These are phyloP conservation scores for Trichoderma breve DNA, from an alignment of 2,329 filamentous ascomycete species.

Conservation along the genomic window DNA sequence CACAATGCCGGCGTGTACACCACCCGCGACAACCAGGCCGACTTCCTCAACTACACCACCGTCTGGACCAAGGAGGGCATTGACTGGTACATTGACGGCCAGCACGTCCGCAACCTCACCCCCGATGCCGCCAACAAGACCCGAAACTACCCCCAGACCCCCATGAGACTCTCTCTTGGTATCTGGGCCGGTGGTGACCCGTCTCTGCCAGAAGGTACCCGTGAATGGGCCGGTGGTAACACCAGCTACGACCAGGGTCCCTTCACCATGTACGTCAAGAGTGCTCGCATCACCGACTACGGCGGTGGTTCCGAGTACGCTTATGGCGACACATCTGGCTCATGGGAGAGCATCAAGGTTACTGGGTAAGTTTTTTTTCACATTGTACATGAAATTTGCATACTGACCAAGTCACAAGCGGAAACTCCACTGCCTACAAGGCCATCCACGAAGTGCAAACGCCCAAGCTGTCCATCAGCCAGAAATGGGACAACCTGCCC, in stretches of 20 bases:
- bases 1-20: constrained; percentile 61
- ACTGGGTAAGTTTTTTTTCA: constrained; percentile 43
- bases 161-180: constrained; percentile 67
- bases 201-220: constrained; percentile 52
- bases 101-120: constrained; percentile 61
- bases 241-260: constrained; percentile 66
- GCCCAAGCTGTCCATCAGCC: constrained; percentile 43
- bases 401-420: constrained; percentile 38
- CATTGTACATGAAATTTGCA: neutral
- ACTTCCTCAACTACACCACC: constrained; percentile 74
- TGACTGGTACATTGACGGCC: constrained; percentile 69
- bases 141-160: constrained; percentile 70
- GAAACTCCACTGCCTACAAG: constrained; percentile 56
- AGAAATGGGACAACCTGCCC: constrained; percentile 56
- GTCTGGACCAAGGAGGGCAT: constrained; percentile 67
- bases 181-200: constrained; percentile 65
- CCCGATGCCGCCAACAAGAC: constrained; percentile 61
- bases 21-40: constrained; percentile 53
- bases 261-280: constrained; percentile 73
- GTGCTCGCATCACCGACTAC: constrained; percentile 54
- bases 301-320: constrained; percentile 63
- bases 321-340: constrained; percentile 61
- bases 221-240: constrained; percentile 67
- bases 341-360: constrained; percentile 62
- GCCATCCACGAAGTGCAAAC: constrained; percentile 36